Evolutionary conservation across 2,329 filamentous ascomycete genomes (phyloP), one percentile per base, ranked within the genome.

Genomic region (Calonectria fujianensis): DNA sequence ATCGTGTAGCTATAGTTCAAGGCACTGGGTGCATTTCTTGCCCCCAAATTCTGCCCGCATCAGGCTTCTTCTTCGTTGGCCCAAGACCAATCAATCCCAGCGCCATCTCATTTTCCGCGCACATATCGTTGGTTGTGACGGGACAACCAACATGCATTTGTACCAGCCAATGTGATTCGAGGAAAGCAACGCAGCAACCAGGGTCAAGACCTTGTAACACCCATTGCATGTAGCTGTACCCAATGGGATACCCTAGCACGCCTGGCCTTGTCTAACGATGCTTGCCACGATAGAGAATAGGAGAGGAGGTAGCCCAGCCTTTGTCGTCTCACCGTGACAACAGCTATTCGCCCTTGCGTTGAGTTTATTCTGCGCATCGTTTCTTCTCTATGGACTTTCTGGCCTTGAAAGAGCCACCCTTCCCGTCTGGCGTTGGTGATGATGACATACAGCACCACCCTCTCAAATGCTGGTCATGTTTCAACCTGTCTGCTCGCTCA

Each of bases 401-500:
- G 3, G 7, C 20, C 45, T 35, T 68, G 32, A 35, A 50, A 27
- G 27, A 41, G 16, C 31, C 41, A 4, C 78, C 78, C 6, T 73
- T 72, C 18, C 78, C 78, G 1, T 29, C 24, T 0, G 78, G 78
- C 0, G 64, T 77, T 10, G 54, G 57, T 2, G 73, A 45, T 18
- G 41, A 45, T 18, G 41, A 78, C 11, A 78, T 80, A 1, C 69
- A 73, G 16, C 64, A 18, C 2, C 71, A 80, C 27, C 70, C 73
- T 5, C 71, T 48, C n/a, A 24, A 73, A 2, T 80, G 78, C 3
- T 54, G 67, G 2, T 73, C 64, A 45, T 80, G 78, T 45, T 77
- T 75, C 74, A 80, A 80, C 50, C 68, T 80, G 4, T 80, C 74
- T 2, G 59, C 63, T 4, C 77, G 78, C 2, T 78, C 77, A 1